Base-by-base conservation (phyloP, 2,329 filamentous ascomycete species). In the Torrubiellomyces zombiae region DNA sequence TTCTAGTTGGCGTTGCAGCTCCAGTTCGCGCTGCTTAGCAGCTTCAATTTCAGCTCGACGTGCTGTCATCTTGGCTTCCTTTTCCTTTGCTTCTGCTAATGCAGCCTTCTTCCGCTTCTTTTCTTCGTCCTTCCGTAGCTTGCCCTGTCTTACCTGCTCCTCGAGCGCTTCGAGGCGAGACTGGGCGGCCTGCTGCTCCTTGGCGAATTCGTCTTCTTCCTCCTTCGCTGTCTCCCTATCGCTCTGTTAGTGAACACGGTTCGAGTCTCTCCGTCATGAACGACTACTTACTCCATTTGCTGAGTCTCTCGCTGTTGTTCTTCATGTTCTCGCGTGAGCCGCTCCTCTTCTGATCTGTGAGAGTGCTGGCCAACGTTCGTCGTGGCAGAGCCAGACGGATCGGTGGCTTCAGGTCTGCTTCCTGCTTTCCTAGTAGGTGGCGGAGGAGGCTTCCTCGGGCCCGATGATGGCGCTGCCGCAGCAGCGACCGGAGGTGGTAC, bases 101-200 rank as follows among this genome's bases (percentile, higher is more conserved):
- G 83, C 83, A 13, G 82, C 86, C 56, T 93, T 85, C 59, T 83
- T 89, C 39, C 69, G 76, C 34, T 75, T 80, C 60, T 92, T 94
- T 55, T 94, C 89, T 49, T 98, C 89, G 38, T 91, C 79, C 53
- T 93, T 95, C 61, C 82, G 86, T 26, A 95, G 56, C 57, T 95
- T 98, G 41, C 85, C 82, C 45, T 85, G 80, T 34, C 75, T 75
- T 26, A 95, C 83, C 50, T 94, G 83, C 47, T 95, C 83, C 51
- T 98, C 85, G 7, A 98, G 67, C 10, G 82, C 83, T 45, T 74
- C 81, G 14, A 95, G 65, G 25, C 85, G 81, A 33, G 79, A 78
- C 38, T 78, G 72, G 20, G 85, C 74, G 26, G 78, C 82, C 40
- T 83, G 70, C 27, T 76, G 76, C 51, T 94, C 83, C 37, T 66